Conservation (phyloP, 2,329 filamentous ascomycete genomes). For the Fusarium sp. region DNA sequence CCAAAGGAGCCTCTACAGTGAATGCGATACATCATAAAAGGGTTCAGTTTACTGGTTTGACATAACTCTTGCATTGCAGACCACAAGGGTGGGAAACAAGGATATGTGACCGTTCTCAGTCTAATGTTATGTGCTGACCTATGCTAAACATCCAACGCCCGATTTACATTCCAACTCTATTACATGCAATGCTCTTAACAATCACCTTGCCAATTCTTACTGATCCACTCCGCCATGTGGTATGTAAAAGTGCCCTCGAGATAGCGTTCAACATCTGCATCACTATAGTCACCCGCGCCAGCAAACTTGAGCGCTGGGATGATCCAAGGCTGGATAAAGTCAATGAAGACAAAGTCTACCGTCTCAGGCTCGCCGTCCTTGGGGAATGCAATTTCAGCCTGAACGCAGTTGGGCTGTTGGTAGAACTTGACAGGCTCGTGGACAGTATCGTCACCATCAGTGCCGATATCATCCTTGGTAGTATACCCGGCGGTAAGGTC, state of each 20-base stretch:
- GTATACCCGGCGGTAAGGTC: constrained; percentile 79
- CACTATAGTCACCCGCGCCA: constrained; percentile 60
- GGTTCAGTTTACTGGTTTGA: too few relatives aligned
- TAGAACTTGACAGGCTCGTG: constrained; percentile 82
- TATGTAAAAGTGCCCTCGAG: constrained; percentile 66
- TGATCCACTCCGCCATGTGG: constrained; percentile 67
- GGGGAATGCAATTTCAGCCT: constrained; percentile 73
- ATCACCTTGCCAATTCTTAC: constrained; percentile 65
- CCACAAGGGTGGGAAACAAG: too few relatives aligned
- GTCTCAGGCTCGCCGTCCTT: constrained; percentile 68
- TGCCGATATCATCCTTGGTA: constrained; percentile 84
- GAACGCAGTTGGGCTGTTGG: constrained; percentile 83
- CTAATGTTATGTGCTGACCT: constrained; percentile 2
- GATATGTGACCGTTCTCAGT: constrained; percentile 3
- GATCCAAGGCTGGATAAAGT: constrained; percentile 88
- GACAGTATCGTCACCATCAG: constrained; percentile 89
- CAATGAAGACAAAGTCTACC: constrained; percentile 90
- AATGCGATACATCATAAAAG: too few relatives aligned
- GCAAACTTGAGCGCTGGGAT: constrained; percentile 75
- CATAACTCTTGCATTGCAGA: too few relatives aligned
- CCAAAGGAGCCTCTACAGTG: rapidly evolving
- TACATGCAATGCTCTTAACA: constrained; percentile 50
- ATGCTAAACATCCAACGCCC: constrained; percentile 16
- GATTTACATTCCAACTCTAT: constrained; percentile 1
- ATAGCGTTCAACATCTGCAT: constrained; percentile 62